Base-by-base conservation (phyloP, 1,284 basidiomycete species). In the Ganoderma resinaceum region DNA sequence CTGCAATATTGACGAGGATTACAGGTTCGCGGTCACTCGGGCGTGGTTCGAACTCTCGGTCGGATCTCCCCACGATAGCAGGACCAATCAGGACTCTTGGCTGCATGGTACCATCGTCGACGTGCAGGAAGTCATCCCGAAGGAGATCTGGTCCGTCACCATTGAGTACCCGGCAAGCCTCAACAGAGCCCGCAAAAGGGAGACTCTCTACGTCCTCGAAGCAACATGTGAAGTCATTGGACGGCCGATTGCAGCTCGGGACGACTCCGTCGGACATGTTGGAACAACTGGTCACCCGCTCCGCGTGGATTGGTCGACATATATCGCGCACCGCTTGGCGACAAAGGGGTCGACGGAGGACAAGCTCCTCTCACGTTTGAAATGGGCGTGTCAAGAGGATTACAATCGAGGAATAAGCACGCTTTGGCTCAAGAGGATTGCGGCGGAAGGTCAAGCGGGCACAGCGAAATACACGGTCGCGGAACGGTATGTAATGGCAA, bases 181-280 rank as follows among this genome's bases (percentile, higher is more conserved):
- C 14, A 42, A 23, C 18, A 58, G 29, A 12, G 64, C 49, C 7
- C 12, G 35, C 5, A 52, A n/a, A 3, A 75, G 67, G 2, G 78
- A 83, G 65, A 77, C 74, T 3, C 83, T 86, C 70, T 87, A 88
- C 73, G 86, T 91, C 38, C 79, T 93, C 0, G 89, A 91, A 69
- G 74, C 84, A 18, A 93, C 91, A 0, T 92, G 91, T 73, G 91
- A 93, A 76, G 87, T 90, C 35, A 83, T 92, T 66, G 91, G 90
- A 2, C 79, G 77, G n/a, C 61, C 40, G 18, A 23, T 12, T 7
- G 33, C 6, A 8, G 16, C 33, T 29, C 20, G 20, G 11, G 31
- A 2, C 12, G 37, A 31, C 16, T 33, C 23, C 12, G 20, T n/a
- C 26, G 18, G 37, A 11, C 14, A 38, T 1, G 43, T 14, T 8